phyloP scores from a whole-genome alignment of 352 stramenopile genomes.

The Stramenopiles sp. region DNA sequence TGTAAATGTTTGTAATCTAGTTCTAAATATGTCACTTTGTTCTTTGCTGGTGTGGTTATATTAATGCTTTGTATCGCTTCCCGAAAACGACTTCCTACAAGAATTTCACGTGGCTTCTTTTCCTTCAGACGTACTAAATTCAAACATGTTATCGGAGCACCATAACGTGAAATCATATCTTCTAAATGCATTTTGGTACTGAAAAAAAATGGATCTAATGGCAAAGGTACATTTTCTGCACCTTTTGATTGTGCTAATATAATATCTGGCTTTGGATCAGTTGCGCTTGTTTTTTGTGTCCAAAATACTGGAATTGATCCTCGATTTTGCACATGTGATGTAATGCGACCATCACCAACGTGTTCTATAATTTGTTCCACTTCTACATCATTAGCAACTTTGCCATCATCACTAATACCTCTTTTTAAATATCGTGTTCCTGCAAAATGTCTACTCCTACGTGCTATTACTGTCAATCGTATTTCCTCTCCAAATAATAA shows the following conservation, averaged over 20 bases:
- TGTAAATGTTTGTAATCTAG: too few relatives aligned
- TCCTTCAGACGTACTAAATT: conserved; percentile 91
- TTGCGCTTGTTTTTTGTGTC: conserved; percentile 93
- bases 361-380: conserved; percentile 87
- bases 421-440: conserved; percentile 95
- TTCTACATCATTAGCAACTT: conserved; percentile 98
- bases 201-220: conserved; percentile 84
- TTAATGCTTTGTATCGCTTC: conserved; percentile 96
- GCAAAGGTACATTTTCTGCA: conserved; percentile 56
- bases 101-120: conserved; percentile 86
- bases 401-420: conserved; percentile 85
- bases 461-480: conserved; percentile 82
- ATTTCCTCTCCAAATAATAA: conserved; percentile 81
- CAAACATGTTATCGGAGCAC: conserved; percentile 82
- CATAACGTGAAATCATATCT: conserved; percentile 85
- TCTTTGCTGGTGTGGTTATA: conserved; percentile 20
- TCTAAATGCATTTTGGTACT: conserved; percentile 76
- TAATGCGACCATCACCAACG: conserved; percentile 69
- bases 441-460: conserved; percentile 89
- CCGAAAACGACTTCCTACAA: conserved; percentile 89
- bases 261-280: conserved; percentile 92
- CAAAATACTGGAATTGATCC: conserved; percentile 98
- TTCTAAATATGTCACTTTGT: background rate
- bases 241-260: conserved; percentile 20
- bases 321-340: conserved; percentile 87